phyloP scores from a whole-genome alignment of 257 asterid genomes.

The Thymus mandschuricus region DNA sequence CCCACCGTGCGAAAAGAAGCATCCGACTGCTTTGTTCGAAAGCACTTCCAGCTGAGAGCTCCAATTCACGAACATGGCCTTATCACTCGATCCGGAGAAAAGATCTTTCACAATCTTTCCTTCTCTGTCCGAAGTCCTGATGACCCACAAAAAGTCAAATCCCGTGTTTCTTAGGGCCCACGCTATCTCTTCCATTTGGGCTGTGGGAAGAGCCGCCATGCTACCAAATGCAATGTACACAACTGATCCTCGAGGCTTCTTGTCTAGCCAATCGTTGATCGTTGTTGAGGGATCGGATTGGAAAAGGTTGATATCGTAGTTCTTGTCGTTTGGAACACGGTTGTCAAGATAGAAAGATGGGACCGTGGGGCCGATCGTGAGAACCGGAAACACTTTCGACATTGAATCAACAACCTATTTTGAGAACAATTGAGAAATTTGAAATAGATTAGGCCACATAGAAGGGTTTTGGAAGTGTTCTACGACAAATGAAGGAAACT shows the following conservation, averaged over 20 bases:
- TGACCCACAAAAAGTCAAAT: conserved; percentile 63
- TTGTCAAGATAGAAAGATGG: conserved; percentile 74
- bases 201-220: conserved; percentile 52
- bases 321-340: conserved; percentile 47
- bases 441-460: neutral
- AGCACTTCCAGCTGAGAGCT: conserved; percentile 64
- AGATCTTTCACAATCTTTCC: conserved; percentile 48
- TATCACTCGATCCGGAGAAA: conserved; percentile 24
- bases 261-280: conserved; percentile 53
- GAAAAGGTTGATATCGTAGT: conserved; percentile 56
- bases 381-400: conserved; percentile 38
- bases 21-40: conserved; percentile 58
- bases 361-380: conserved; percentile 75
- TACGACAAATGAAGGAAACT: neutral
- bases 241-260: conserved; percentile 59
- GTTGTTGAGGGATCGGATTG: conserved; percentile 38
- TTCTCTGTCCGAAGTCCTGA: conserved; percentile 41
- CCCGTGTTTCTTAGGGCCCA: conserved; percentile 45
- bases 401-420: conserved; percentile 33
- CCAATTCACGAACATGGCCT: conserved; percentile 59
- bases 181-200: conserved; percentile 67
- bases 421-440: neutral
- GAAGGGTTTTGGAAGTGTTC: no score
- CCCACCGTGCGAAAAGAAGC: conserved; percentile 76
- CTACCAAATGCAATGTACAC: conserved; percentile 82